Evolutionary conservation across 805 yeast species (phyloP), one percentile per base, ranked within the genome.

Genomic region (Cephaloascus albidus): DNA sequence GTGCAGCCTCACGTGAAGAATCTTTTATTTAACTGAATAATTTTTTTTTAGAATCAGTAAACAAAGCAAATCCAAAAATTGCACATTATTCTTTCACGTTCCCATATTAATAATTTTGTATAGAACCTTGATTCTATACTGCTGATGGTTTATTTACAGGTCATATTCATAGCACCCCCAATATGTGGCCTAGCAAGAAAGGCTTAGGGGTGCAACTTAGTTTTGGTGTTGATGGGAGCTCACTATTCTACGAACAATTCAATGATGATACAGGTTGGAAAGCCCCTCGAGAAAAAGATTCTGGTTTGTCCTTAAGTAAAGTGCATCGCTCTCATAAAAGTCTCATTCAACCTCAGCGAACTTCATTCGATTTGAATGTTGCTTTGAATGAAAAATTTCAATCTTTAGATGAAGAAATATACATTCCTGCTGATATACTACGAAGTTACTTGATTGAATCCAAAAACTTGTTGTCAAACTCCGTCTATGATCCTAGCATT

Each of bases 151-250:
- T 12, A 32, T 32, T 17, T 17, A 17, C n/a, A 32, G 34, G 18
- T 6, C 14, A 32, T 15, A 8, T 15, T 15, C n/a, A 6, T 17
- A 32, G 18, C 34, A 17, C 34, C 18, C 17, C 18, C 8, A 14
- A 34, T 34, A 55, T 56, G 58, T 68, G 71, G 72, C 71, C 72
- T 42, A 57, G 63, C 18, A 60, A 57, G 38, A 49, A 50, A 27
- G 60, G 57, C 15, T 45, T 54, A 31, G 72, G 72, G 4, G 55
- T 56, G 3, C 65, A 62, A 43, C 51, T 71, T 31, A 53, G 68
- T 3, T 66, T 65, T 46, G 77, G 77, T 1, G 62, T 66, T 6
- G 58, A 53, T 31, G 76, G 76, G 1, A 42, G 54, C 5, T 54
- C 50, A 10, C 28, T 57, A 3, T 49, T 44, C 39, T 41, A 44